A percentile compares a stretch with the other conserved stretches of the same genome.
Evolutionary conservation across 495 filamentous ascomycete genomes (phyloP).

Genomic region (Aspergillus carlsbadensis): DNA sequence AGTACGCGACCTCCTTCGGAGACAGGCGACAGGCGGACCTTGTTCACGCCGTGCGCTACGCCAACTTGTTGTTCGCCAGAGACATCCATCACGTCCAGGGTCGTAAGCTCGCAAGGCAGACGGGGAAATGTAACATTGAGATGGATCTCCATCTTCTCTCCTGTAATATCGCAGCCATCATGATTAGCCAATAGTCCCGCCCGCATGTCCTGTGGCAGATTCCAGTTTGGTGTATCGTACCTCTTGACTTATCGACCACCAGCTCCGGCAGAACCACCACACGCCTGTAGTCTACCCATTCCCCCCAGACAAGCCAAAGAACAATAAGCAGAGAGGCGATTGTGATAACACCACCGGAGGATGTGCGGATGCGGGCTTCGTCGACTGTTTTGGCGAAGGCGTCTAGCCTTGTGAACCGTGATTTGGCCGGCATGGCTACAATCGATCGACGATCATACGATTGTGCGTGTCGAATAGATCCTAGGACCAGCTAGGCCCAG

Average conservation of each 20-base stretch:
- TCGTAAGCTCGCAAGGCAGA: constrained; percentile 91
- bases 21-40: constrained; percentile 72
- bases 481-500: constrained; percentile 8
- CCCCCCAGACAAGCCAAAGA: constrained; percentile 85
- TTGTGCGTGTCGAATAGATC: background rate
- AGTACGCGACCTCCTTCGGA: constrained; percentile 78
- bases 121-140: constrained; percentile 96
- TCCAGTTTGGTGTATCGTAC: constrained; percentile 42
- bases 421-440: constrained; percentile 55
- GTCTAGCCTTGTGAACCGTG: constrained; percentile 92
- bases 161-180: constrained; percentile 38
- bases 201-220: background rate
- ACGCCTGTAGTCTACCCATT: constrained; percentile 91
- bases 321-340: constrained; percentile 85
- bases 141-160: constrained; percentile 97
- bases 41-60: constrained; percentile 86
- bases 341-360: constrained; percentile 92
- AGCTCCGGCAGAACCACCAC: constrained; percentile 87
- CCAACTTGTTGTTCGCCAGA: constrained; percentile 94
- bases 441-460: constrained; percentile 32
- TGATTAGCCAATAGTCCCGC: constrained; percentile 5
- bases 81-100: constrained; percentile 98
- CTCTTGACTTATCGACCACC: constrained; percentile 94
- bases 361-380: constrained; percentile 96
- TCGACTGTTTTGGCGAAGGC: constrained; percentile 99